Base-by-base conservation (phyloP, 2,329 filamentous ascomycete species). In the Drechslerella coelobrocha region DNA sequence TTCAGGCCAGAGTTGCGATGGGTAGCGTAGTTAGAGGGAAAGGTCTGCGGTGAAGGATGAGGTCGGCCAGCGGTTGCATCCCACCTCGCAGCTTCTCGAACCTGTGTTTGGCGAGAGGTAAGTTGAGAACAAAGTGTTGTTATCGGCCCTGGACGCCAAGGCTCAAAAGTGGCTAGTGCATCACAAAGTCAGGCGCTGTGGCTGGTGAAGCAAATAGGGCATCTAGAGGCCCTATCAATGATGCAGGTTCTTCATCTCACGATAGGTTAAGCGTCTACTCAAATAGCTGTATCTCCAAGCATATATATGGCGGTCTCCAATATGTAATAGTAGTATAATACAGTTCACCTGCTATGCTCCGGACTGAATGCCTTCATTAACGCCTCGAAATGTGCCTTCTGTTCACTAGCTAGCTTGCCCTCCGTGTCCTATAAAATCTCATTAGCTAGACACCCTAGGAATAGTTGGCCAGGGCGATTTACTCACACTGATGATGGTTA, bases 401-500 rank as follows among this genome's bases (percentile, higher is more conserved):
- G 87, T 76, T 96, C 92, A 23, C 82, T 81, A 0, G 89, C 86
- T 76, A 93, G 78, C 78, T 90, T 90, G 2, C 91, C 91, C 9
- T 84, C 83, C 2, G 86, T 84, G 75, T 93, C 75, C 75, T 76
- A 12, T 12, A 19, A 14, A 82, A 26, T 80, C 81, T 65, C 12
- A 9, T 50, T 27, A 56, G 65, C 45, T 53, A 34, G n/a, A 17
- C 4, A 37, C 9, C 10, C 19, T 14, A 9, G 27, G 31, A 34
- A 31, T 31, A 26, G 81, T 73, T 80, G 78, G 68, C 80, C 81
- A 77, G 82, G 29, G 41, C 14, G 23, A 39, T 6, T 48, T 26
- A 77, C 81, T 50, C 78, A 82, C 89, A 76, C 89, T 86, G 73
- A 99, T 89, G 72, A 99, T 97, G 9, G 94, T 97, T 76, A 91